These are phyloP conservation scores for Teratosphaeria destructans DNA, from an alignment of 2,329 filamentous ascomycete species.

Conservation along the genomic window DNA sequence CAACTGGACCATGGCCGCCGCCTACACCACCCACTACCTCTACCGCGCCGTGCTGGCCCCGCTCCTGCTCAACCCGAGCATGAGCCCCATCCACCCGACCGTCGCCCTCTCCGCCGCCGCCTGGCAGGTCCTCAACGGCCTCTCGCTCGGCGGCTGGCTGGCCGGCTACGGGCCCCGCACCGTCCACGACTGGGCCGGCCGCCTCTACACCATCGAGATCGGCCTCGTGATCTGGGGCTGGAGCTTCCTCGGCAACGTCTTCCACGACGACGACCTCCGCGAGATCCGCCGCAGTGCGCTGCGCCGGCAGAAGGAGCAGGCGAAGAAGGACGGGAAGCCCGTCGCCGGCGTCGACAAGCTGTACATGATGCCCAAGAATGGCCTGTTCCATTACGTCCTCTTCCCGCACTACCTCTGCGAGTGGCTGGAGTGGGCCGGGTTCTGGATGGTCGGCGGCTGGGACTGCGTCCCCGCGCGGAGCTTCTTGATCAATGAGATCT, in stretches of 20 bases:
- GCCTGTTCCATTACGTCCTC: slow-evolving; percentile 71
- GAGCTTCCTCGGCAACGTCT: slow-evolving; percentile 71
- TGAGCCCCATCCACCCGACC: slow-evolving; percentile 73
- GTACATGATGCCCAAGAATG: slow-evolving; percentile 76
- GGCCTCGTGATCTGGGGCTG: slow-evolving; percentile 68
- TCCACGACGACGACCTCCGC: slow-evolving; percentile 80
- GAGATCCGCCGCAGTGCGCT: slow-evolving; percentile 68
- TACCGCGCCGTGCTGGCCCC: slow-evolving; percentile 82
- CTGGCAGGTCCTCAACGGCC: slow-evolving; percentile 77
- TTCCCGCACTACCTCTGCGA: slow-evolving; percentile 94
- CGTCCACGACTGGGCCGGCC: slow-evolving; percentile 40
- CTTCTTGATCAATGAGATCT: slow-evolving; percentile 77
- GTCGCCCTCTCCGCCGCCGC: slow-evolving; percentile 53
- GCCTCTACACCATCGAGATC: slow-evolving; percentile 38
- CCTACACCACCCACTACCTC: slow-evolving; percentile 74
- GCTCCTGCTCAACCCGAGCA: slow-evolving; percentile 70
- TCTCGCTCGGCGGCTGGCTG: slow-evolving; percentile 69
- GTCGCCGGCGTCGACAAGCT: slow-evolving; percentile 58
- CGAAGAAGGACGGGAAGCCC: slow-evolving; percentile 34
- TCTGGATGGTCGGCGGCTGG: slow-evolving; percentile 61
- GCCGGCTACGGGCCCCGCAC: slow-evolving; percentile 66
- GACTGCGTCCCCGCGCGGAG: slow-evolving; percentile 62
- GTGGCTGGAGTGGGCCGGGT: slow-evolving; percentile 93
- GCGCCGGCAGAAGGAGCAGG: slow-evolving; percentile 43
- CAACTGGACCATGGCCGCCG: slow-evolving; percentile 62